phyloP scores from a whole-genome alignment of 2,329 filamentous ascomycete genomes.

The Cercospora janseana region DNA sequence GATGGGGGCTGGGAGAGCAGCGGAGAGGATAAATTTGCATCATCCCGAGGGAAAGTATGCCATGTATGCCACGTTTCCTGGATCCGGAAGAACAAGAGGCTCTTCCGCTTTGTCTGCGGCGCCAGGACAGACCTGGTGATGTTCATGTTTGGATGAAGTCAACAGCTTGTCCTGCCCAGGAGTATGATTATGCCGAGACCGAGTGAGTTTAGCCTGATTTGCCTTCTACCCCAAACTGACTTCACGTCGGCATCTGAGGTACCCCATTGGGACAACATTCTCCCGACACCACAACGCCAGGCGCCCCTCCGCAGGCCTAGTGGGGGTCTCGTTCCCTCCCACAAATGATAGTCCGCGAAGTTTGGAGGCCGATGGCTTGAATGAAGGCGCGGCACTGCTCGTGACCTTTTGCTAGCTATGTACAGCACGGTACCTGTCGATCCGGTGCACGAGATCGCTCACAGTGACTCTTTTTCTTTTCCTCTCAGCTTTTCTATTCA shows the following conservation, averaged over 20 bases:
- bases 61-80: too few relatives aligned
- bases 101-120: too few relatives aligned
- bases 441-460: conserved; percentile 6
- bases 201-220: conserved; percentile 1
- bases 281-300: conserved; percentile 3
- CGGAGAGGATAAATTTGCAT: too few relatives aligned
- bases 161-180: neutral
- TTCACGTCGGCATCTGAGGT: conserved; percentile 9
- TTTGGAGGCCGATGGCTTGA: conserved; percentile 13
- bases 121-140: too few relatives aligned
- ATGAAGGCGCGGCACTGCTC: conserved; percentile 17
- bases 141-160: neutral
- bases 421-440: conserved; percentile 13
- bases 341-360: neutral
- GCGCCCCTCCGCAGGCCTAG: conserved; percentile 3
- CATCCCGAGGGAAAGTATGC: too few relatives aligned
- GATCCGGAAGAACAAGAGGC: too few relatives aligned
- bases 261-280: conserved; percentile 9
- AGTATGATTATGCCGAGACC: neutral
- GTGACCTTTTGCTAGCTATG: conserved; percentile 5
- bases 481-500: neutral
- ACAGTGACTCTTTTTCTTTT: neutral
- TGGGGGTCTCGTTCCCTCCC: conserved; percentile 5
- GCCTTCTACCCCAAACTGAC: neutral
- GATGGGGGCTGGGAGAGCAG: too few relatives aligned